Base-by-base conservation (phyloP, 345 rosid species). In the Linum trigynum region DNA sequence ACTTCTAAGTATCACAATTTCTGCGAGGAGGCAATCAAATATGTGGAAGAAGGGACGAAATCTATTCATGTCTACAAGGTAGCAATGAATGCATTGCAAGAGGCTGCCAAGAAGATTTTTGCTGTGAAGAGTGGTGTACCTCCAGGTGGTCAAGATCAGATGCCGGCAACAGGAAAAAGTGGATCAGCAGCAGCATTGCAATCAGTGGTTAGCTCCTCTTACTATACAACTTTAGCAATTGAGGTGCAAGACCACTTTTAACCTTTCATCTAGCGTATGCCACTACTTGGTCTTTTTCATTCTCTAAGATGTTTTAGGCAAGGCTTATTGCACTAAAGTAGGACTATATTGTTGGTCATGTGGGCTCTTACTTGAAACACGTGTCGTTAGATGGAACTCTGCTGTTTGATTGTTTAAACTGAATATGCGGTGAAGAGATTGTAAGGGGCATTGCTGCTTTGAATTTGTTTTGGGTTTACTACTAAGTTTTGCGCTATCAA, bases 41-140 rank as follows among this genome's bases (percentile, higher is more conserved):
- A 76, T 57, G 72, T 73, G 0, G 74, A 69, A 53, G 74, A 75
- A 67, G 74, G 76, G 55, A 61, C 72, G 64, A 43, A 74, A 35
- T 75, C 74, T 66, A 70, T 74, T 56, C 78, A 75, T 37, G 66
- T 71, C 63, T 75, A 72, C 38, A 57, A 69, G 62, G 77, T 65
- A 41, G 73, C 72, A 17, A 38, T 77, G 38, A 59, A 51, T 41
- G 75, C 73, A 61, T 67, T 72, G 9, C 64, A 69, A 65, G 74
- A 78, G 51, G 81, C 76, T 55, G 72, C 76, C 53, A 64, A 23
- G 48, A 78, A 72, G 61, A 63, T 74, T 59, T 39, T 50, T 65
- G 66, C 12, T 62, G 72, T 71, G 36, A 74, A 74, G 14, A 48
- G 53, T 48, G 11, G 53, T 48, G 14, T 48, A 48, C 53, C 53